Evolutionary conservation across 2,329 filamentous ascomycete species (phyloP), one percentile per base, ranked within the genome.

Genomic region (Sporothrix humicola): DNA sequence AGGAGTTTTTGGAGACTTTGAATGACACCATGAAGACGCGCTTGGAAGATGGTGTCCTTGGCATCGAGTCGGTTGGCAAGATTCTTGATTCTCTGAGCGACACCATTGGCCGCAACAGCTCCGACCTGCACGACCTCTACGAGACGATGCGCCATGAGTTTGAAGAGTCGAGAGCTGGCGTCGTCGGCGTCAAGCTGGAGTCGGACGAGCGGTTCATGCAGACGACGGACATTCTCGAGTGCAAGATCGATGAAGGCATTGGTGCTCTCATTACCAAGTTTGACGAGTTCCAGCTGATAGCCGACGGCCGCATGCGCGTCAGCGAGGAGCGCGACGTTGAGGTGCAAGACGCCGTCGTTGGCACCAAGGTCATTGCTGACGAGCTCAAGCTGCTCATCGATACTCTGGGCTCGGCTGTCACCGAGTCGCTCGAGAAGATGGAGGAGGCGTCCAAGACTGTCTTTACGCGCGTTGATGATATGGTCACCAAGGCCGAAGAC

Each of bases 341-440:
- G 76, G 90, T 94, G 75, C 89, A 95, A 74, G 91, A 92, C 72
- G 89, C 94, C 4, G 85, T 97, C 8, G 86, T 90, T 17, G 89
- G 87, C 75, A 95, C 92, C 37, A 97, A 94, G 82, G 87, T 88
- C 4, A 89, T 97, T 71, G 90, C 94, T 0, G 95, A 98, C 75
- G 96, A 98, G 77, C 88, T 98, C 74, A 95, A 93, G 81, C 84
- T 93, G 9, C 89, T 97, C 0, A 91, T 97, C 73, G 94, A 97
- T 77, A 94, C 93, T 0, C 90, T 98, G 65, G 93, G 94, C 8
- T 89, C 90, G 50, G 91, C 91, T 7, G 90, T 97, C 72, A 93
- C 91, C 0, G 93, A 97, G 72, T 92, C 93, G 0, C 88, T 95
- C 73, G 93, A 97, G 79, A 95, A 94, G 82, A 92, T 95, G 87